Conservation (phyloP, 768 basidiomycete genomes). For the Mycena albidolilacea region DNA sequence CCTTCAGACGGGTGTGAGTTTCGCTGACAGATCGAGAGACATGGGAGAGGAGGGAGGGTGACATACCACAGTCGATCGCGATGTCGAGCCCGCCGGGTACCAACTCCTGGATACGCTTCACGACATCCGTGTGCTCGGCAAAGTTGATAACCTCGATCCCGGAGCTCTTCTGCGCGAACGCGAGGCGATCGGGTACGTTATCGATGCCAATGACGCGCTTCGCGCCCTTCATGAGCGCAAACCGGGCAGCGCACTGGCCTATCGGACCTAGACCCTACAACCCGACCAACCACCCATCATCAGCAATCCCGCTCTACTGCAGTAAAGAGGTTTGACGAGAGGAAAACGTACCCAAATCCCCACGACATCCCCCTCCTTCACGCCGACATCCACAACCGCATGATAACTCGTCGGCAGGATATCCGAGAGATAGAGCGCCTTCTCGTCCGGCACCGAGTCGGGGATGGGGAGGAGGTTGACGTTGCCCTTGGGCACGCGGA, state of each 20-base stretch:
- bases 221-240: constrained; percentile 78
- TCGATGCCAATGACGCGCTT: constrained; percentile 82
- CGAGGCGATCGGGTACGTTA: constrained; percentile 60
- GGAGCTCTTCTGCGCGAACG: constrained; percentile 59
- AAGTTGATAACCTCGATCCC: constrained; percentile 75
- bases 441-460: constrained; percentile 73
- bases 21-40: no score
- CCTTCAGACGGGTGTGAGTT: constrained; percentile 43
- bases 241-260: constrained; percentile 72
- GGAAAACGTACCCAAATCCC: constrained; percentile 72
- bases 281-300: not conserved
- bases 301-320: not conserved
- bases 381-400: constrained; percentile 80
- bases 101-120: constrained; percentile 70
- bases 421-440: constrained; percentile 70
- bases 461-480: constrained; percentile 82
- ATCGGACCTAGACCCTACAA: constrained; percentile 75
- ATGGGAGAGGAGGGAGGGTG: not conserved
- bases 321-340: no score
- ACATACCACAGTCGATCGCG: constrained; percentile 65
- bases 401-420: constrained; percentile 84
- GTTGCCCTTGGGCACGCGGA: constrained; percentile 78
- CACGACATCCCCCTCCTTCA: constrained; percentile 79
- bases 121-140: constrained; percentile 62
- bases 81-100: constrained; percentile 78